These are phyloP conservation scores for Tuctoria greenei DNA, from an alignment of 176 grass and related monocot genomes.

Conservation along the genomic window DNA sequence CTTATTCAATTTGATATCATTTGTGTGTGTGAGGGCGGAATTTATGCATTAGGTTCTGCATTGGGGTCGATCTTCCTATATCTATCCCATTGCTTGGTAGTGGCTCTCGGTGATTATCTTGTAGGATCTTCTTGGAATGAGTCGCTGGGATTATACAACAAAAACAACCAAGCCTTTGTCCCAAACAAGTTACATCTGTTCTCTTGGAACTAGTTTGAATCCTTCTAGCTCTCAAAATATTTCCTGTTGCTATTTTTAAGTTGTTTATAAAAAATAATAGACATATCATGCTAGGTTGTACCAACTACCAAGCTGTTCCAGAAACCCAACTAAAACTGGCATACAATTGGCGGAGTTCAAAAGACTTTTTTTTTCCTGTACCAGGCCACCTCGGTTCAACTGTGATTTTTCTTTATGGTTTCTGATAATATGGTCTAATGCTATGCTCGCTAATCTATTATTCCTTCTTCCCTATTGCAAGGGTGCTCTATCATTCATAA, in stretches of 20 bases:
- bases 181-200: constrained; percentile 4
- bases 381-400: neutral
- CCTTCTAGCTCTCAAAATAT: no score
- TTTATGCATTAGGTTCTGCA: neutral
- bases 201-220: neutral
- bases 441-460: neutral
- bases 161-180: no score
- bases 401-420: neutral
- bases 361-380: neutral
- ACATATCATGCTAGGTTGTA: no score
- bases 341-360: neutral
- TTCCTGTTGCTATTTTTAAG: no score
- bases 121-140: neutral
- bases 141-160: constrained; percentile 7
- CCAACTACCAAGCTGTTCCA: no score
- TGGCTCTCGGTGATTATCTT: neutral
- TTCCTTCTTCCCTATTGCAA: no score
- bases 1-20: neutral
- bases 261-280: no score
- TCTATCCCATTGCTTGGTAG: neutral
- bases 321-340: no score
- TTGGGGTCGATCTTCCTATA: neutral
- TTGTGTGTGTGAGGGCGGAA: no score
- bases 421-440: neutral
- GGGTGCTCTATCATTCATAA: no score